Conservation (phyloP, 495 filamentous ascomycete species). For the Penicillium malachiteum region DNA sequence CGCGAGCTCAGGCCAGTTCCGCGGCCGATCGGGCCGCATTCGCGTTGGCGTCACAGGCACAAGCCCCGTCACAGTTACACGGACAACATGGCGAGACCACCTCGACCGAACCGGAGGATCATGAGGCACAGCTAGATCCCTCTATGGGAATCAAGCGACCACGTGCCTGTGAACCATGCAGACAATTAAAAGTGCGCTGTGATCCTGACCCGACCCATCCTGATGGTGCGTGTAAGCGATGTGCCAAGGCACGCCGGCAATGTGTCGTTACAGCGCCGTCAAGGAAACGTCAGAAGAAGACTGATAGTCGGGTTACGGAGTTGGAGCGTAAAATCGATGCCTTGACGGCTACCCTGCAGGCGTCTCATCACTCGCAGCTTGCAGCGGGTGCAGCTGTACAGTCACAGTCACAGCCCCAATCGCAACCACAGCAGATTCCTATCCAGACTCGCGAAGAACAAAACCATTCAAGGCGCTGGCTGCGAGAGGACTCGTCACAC, state of each 20-base stretch:
- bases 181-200: conserved; percentile 86
- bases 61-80: neutral
- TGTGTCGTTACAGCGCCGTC: conserved; percentile 83
- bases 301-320: conserved; percentile 86
- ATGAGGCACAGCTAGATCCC: conserved; percentile 40
- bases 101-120: conserved; percentile 36
- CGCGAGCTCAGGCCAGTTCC: neutral
- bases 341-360: conserved; percentile 73
- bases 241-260: conserved; percentile 73
- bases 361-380: conserved; percentile 30
- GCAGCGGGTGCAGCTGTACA: neutral
- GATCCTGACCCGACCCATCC: conserved; percentile 61
- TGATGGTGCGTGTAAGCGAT: conserved; percentile 75
- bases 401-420: neutral
- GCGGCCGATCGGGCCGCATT: neutral
- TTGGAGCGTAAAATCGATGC: conserved; percentile 94
- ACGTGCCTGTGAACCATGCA: conserved; percentile 91
- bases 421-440: neutral
- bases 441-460: neutral
- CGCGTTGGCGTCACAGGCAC: neutral
- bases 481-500: conserved; percentile 5
- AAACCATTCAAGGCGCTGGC: conserved; percentile 13
- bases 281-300: conserved; percentile 89
- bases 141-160: conserved; percentile 58
- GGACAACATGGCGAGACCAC: neutral